phyloP scores from a whole-genome alignment of 2,329 filamentous ascomycete genomes.

The Xylaria sp. region DNA sequence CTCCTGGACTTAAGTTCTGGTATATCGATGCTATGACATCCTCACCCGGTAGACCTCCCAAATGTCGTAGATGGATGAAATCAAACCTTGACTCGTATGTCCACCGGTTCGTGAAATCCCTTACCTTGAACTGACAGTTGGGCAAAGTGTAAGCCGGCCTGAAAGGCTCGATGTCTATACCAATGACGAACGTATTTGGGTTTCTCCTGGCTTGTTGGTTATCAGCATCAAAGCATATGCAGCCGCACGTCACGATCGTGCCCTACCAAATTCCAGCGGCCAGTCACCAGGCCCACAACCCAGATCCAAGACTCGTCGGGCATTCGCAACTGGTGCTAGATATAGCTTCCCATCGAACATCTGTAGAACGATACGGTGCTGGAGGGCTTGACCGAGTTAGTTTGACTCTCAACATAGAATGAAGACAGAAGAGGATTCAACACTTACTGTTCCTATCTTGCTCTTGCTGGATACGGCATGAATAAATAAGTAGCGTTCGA shows the following conservation, averaged over 20 bases:
- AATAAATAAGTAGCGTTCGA: constrained; percentile 9
- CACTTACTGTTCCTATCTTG: constrained; percentile 48
- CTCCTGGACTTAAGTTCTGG: constrained; percentile 50
- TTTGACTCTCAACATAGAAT: background rate
- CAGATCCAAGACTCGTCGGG: constrained; percentile 48
- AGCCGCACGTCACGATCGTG: background rate
- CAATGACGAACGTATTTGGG: constrained; percentile 45
- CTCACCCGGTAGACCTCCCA: constrained; percentile 41
- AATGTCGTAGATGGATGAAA: constrained; percentile 49
- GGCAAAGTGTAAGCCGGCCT: constrained; percentile 41
- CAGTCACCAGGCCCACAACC: constrained; percentile 49
- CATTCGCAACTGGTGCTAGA: constrained; percentile 45
- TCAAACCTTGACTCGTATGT: constrained; percentile 44
- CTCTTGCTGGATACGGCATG: constrained; percentile 43
- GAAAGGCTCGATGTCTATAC: constrained; percentile 48
- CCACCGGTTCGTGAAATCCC: constrained; percentile 47
- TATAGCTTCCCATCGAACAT: constrained; percentile 49
- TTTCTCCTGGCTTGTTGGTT: constrained; percentile 37
- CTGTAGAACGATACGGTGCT: constrained; percentile 48
- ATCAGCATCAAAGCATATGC: constrained; percentile 5
- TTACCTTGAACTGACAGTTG: constrained; percentile 47
- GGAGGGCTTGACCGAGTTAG: constrained; percentile 36
- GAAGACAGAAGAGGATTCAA: background rate
- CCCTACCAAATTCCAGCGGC: constrained; percentile 43
- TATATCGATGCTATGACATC: constrained; percentile 47